Evolutionary conservation across 306 rosid genomes (phyloP), one percentile per base, ranked within the genome.

Genomic region (Spatholobus suberectus): DNA sequence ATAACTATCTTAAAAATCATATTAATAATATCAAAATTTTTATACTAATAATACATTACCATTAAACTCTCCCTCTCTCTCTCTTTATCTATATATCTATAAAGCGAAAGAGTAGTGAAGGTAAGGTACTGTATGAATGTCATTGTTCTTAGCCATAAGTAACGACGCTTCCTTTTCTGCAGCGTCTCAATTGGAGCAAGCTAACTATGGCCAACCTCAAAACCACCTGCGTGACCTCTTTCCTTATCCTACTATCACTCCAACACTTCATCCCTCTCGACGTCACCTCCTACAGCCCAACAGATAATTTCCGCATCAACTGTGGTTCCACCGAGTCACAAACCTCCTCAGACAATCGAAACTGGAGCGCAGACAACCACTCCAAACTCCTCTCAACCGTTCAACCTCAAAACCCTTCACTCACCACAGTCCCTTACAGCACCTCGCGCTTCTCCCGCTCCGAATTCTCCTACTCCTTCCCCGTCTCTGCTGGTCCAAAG

Each of bases 161-260:
- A 52, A 32, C 32, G 4, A 52, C 1, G 14, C 8, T 49, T 4
- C 1, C 40, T 1, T 75, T 37, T 41, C 73, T 46, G 49, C 63
- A 27, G 5, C 61, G 8, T 3, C 18, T 46, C 6, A 13, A 15
- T 2, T 52, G 6, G 8, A 18, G 32, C 58, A 46, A 8, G 12
- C 27, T n/a, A 68, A n/a, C 17, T 2, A 71, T 84, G 87, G 61
- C 54, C 1, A 77, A 59, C 27, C 63, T 59, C 26, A 77, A 38
- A 62, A n/a, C 75, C 29, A 26, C 49, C 40, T 11, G 0, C 43
- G 7, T 49, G 3, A 6, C 40, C 29, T 23, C 83, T 38, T 41
- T 63, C 38, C 18, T 71, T 1, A 14, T 71, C n/a, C 72, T 78
- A 13, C n/a, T 70, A 44, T 82, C 66, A 12, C 18, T 75, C 34